Base-by-base conservation (phyloP, 495 filamentous ascomycete genomes). In the Amniculicola lignicola region DNA sequence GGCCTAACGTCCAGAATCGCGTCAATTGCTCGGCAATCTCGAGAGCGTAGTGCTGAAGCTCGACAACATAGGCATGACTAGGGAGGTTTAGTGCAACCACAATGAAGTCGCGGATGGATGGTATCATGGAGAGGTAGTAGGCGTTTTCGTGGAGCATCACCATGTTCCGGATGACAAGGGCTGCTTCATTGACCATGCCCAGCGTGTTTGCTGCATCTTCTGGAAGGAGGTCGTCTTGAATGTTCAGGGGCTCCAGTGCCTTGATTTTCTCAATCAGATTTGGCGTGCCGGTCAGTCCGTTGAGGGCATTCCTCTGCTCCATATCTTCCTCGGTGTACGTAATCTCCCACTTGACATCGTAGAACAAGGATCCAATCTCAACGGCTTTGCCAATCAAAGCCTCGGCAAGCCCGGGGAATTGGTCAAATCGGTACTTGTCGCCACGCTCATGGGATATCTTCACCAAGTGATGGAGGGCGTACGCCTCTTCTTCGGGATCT, bases 21-120 rank as follows among this genome's bases (percentile, higher is more conserved):
- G 90, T 90, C 18, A 96, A 77, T 61, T 92, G 87, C 70, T 97
- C 93, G 4, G 90, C 89, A 54, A 92, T 94, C 60, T 99, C 94
- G 1, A 97, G 79, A 5, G 88, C 88, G 56, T 91, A 90, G 62
- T 95, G 90, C 68, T 90, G 91, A 41, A 97, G 74, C 68, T 99
- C 94, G 15, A 89, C 83, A 11, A 89, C 75, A 37, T 80, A 75
- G n/a, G 87, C 78, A 48, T 85, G 76, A 7, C 82, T 74, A 0
- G 94, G 93, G 1, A 95, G 77, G 52, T 86, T 86, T 36, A 96
- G 74, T 21, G 87, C 75, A 54, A 96, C 84, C 59, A 86, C 84
- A 31, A 97, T 73, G 38, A 96, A 79, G 61, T 95, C 89, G 65
- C 87, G 82, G 22, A 93, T 69, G 4, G 83, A 80, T 36, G 81